Conservation (phyloP, 73 alveolate species). For the Effrenium voratum region DNA sequence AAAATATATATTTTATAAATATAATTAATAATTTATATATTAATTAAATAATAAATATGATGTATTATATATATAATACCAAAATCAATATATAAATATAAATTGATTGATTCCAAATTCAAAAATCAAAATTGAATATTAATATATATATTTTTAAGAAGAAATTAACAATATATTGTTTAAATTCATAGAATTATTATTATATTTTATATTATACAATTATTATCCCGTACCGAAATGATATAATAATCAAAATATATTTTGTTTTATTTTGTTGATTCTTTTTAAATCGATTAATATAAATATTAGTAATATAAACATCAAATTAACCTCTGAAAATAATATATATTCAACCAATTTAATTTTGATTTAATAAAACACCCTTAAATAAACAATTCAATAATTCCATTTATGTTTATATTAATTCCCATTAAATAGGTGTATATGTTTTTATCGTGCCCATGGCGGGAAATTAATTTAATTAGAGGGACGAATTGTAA, state of each 20-base stretch:
- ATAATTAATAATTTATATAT: background rate
- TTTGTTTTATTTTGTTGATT: background rate
- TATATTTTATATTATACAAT: background rate
- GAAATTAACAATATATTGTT: background rate
- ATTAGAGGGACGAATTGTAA: no score
- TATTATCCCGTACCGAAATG: background rate
- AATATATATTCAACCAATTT: no score
- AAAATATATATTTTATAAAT: background rate
- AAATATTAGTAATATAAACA: no score
- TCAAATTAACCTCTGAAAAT: no score
- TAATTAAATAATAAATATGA: no score
- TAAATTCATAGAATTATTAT: background rate
- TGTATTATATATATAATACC: background rate
- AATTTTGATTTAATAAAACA: no score
- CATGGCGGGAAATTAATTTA: no score
- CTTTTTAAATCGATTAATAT: background rate
- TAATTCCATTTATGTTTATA: no score
- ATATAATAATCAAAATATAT: background rate
- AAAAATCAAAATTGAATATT: background rate
- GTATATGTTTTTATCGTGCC: no score
- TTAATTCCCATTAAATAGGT: no score
- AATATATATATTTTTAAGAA: background rate
- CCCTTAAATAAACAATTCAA: no score
- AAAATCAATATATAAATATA: no score
- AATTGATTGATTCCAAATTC: background rate